Evolutionary conservation across 768 basidiomycete genomes (phyloP).

Genomic region (Nidularia sp.): DNA sequence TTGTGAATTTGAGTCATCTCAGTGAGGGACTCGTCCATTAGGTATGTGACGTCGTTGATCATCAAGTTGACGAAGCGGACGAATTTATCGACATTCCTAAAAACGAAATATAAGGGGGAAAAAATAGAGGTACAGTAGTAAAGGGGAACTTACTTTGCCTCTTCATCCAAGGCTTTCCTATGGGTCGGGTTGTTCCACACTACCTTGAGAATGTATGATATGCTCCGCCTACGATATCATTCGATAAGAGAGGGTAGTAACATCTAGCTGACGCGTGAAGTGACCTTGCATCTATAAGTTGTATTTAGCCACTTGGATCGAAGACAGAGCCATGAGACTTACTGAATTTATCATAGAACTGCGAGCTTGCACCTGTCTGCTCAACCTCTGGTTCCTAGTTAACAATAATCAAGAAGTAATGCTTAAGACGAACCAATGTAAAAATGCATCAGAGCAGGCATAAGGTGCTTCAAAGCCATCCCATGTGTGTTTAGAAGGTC

Average conservation of each 20-base stretch:
- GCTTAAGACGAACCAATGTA: constrained; percentile 70
- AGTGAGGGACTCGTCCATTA: constrained; percentile 92
- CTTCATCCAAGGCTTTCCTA: constrained; percentile 77
- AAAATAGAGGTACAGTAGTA: neutral
- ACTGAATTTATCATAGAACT: constrained; percentile 99
- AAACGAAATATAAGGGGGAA: constrained; percentile 1
- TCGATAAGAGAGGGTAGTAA: too few species aligned
- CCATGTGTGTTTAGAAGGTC: constrained; percentile 81
- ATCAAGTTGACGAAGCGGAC: constrained; percentile 95
- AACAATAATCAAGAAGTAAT: neutral
- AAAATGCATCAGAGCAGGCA: constrained; percentile 89
- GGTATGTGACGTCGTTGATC: constrained; percentile 98
- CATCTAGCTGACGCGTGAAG: too few species aligned
- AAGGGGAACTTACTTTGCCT: constrained; percentile 56
- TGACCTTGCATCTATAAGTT: neutral
- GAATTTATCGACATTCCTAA: constrained; percentile 87
- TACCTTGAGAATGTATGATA: constrained; percentile 81
- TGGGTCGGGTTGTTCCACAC: constrained; percentile 92
- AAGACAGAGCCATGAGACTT: constrained; percentile 20
- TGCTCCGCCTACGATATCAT: constrained; percentile 59
- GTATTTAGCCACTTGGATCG: neutral
- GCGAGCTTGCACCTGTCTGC: constrained; percentile 94
- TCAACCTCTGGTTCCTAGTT: constrained; percentile 73
- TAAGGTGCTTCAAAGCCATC: constrained; percentile 81
- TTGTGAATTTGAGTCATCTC: constrained; percentile 86